Percentiles rank a stretch among this genome's conserved stretches.
Evolutionary conservation across 768 basidiomycete species (phyloP).

Genomic region (Xerocomus brunneocitrinus): DNA sequence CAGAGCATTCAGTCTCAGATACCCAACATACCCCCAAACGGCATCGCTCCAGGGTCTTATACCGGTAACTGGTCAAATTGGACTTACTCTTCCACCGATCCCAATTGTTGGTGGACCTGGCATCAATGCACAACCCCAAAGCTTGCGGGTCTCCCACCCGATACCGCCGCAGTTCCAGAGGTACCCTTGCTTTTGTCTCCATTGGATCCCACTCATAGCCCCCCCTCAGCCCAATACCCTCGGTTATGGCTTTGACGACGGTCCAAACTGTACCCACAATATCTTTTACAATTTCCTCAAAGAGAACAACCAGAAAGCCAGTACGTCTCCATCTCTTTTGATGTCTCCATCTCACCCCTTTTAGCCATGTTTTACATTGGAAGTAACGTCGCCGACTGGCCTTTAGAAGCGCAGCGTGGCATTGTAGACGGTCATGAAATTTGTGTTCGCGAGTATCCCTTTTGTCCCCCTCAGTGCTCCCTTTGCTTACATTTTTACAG

Average conservation of each 20-base stretch:
- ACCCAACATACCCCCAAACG: conserved; percentile 46
- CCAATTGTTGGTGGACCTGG: conserved; percentile 45
- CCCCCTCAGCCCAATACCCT: conserved; percentile 41
- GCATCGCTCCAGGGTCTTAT: conserved; percentile 18
- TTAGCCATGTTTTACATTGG: conserved; percentile 62
- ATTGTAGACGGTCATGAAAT: conserved; percentile 56
- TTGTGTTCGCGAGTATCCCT: conserved; percentile 49
- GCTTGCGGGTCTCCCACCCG: conserved; percentile 36
- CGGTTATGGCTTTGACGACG: conserved; percentile 62
- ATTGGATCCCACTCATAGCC: neutral
- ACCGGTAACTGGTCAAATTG: conserved; percentile 30
- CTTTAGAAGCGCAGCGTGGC: conserved; percentile 50
- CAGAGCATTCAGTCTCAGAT: conserved; percentile 38
- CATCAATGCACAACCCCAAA: conserved; percentile 47
- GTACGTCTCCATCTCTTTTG: conserved; percentile 19
- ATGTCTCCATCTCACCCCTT: neutral
- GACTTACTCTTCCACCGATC: conserved; percentile 39
- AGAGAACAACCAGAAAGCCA: conserved; percentile 53
- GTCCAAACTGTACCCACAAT: conserved; percentile 63
- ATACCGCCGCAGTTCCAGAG: conserved; percentile 48
- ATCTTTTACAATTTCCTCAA: conserved; percentile 53
- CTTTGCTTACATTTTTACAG: conserved; percentile 5
- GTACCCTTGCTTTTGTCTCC: conserved; percentile 18
- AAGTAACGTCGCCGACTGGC: conserved; percentile 53
- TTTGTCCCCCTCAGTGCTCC: neutral